These are phyloP conservation scores for Colletotrichum agaves DNA, from an alignment of 2,329 filamentous ascomycete genomes.

Conservation along the genomic window DNA sequence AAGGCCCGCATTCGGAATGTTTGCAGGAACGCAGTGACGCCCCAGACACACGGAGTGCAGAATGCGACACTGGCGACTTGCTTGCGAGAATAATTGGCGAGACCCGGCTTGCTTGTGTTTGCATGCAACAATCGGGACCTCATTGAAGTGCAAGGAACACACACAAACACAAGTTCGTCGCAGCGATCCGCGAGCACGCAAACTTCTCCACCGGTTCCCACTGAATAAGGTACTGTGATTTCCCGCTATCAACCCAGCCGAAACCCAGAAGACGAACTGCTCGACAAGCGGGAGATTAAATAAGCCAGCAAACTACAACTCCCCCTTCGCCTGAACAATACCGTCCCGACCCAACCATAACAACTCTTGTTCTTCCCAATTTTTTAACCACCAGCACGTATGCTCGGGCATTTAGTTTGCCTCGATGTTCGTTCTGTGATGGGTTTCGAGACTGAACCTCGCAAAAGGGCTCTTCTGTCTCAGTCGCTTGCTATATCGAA, in stretches of 20 bases:
- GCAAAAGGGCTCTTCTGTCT: conserved; percentile 42
- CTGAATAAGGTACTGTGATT: conserved; percentile 32
- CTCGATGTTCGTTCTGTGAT: conserved; percentile 37
- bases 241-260: conserved; percentile 28
- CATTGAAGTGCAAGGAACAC: too few relatives aligned
- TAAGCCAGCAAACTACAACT: conserved; percentile 4
- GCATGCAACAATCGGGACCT: too few relatives aligned
- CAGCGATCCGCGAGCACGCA: conserved; percentile 4
- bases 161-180: conserved; percentile 21
- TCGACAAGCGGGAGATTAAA: conserved; percentile 4
- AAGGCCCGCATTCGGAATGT: conserved; percentile 8
- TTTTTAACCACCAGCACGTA: neutral
- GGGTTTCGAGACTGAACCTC: conserved; percentile 39
- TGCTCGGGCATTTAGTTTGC: conserved; percentile 9
- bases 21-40: conserved; percentile 4
- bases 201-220: conserved; percentile 35
- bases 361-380: neutral
- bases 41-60: conserved; percentile 5
- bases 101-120: too few relatives aligned
- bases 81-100: too few relatives aligned
- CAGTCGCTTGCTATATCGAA: conserved; percentile 40
- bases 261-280: conserved; percentile 24
- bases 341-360: neutral
- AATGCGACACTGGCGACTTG: conserved; percentile 18
- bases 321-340: neutral